phyloP scores from a whole-genome alignment of 345 rosid genomes.

The Capsella bursapastoris region DNA sequence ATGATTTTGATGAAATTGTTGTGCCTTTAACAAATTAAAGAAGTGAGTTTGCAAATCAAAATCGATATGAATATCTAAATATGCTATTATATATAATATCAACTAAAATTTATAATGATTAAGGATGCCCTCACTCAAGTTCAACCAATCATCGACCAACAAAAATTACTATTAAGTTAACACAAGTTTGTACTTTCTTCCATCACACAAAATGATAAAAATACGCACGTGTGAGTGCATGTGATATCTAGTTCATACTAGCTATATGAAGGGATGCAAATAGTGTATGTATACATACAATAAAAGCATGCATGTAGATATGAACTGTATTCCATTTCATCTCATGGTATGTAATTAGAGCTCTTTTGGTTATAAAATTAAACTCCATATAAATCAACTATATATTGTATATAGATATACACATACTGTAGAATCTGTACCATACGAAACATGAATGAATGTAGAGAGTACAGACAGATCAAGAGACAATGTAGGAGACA shows the following conservation, averaged over 20 bases:
- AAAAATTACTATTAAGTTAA: conserved; percentile 1
- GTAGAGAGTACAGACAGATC: conserved; percentile 31
- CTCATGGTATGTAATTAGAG: conserved; percentile 3
- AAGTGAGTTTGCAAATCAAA: background rate
- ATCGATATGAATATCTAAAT: background rate
- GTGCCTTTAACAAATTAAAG: too few relatives aligned
- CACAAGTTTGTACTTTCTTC: background rate
- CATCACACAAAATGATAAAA: background rate
- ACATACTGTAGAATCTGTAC: background rate
- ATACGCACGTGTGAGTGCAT: conserved; percentile 1
- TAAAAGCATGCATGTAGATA: background rate
- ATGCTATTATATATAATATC: background rate
- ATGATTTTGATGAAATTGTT: background rate
- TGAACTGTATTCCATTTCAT: conserved; percentile 8
- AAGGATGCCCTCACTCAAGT: background rate
- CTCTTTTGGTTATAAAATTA: background rate
- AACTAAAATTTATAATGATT: background rate
- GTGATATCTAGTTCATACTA: background rate
- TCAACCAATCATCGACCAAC: conserved; percentile 2
- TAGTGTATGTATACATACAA: background rate
- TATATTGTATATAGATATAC: background rate
- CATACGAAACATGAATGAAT: conserved; percentile 23
- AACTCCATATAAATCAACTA: background rate
- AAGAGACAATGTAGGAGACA: conserved; percentile 45
- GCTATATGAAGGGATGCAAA: background rate